Evolutionary conservation across 1,284 basidiomycete species (phyloP).

Genomic region (Psilocybe mexicana): DNA sequence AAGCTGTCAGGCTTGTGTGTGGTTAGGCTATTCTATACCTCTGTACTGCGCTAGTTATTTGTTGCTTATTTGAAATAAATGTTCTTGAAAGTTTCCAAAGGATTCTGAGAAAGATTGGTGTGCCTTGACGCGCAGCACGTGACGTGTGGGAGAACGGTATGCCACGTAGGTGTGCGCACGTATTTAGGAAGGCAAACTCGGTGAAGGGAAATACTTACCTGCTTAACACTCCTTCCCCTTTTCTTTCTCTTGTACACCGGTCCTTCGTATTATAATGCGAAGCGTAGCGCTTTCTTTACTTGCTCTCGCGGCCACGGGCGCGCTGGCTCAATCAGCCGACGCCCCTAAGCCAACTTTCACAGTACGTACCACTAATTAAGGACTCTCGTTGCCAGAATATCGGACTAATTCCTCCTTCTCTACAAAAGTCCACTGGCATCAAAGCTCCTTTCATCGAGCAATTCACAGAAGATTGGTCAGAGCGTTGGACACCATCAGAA

Average conservation of each 20-base stretch:
- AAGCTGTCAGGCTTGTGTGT: slow-evolving; percentile 18
- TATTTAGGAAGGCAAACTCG: slow-evolving; percentile 35
- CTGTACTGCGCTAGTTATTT: no score
- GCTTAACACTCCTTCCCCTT: slow-evolving; percentile 39
- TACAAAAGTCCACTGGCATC: slow-evolving; percentile 71
- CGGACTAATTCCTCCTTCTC: slow-evolving; percentile 11
- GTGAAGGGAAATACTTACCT: slow-evolving; percentile 18
- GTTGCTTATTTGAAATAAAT: slow-evolving; percentile 11
- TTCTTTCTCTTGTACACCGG: slow-evolving; percentile 38
- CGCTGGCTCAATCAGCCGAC: slow-evolving; percentile 57
- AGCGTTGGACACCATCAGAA: slow-evolving; percentile 94
- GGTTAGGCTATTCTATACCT: slow-evolving; percentile 13
- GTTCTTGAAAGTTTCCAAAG: slow-evolving; percentile 14
- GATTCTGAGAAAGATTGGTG: slow-evolving; percentile 1
- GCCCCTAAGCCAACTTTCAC: slow-evolving; percentile 64
- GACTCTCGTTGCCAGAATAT: slow-evolving; percentile 10
- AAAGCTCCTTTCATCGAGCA: slow-evolving; percentile 97
- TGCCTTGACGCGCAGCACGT: slow-evolving; percentile 22
- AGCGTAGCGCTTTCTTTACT: slow-evolving; percentile 79
- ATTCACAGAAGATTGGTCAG: slow-evolving; percentile 89
- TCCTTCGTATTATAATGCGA: slow-evolving; percentile 80
- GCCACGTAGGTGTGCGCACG: slow-evolving; percentile 40
- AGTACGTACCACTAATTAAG: slow-evolving; percentile 40
- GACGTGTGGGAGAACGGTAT: slow-evolving; percentile 28
- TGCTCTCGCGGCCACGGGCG: slow-evolving; percentile 62